Evolutionary conservation across 225 moss, liverwort and hornwort genomes (phyloP).

Genomic region (Sphagnum contortum): DNA sequence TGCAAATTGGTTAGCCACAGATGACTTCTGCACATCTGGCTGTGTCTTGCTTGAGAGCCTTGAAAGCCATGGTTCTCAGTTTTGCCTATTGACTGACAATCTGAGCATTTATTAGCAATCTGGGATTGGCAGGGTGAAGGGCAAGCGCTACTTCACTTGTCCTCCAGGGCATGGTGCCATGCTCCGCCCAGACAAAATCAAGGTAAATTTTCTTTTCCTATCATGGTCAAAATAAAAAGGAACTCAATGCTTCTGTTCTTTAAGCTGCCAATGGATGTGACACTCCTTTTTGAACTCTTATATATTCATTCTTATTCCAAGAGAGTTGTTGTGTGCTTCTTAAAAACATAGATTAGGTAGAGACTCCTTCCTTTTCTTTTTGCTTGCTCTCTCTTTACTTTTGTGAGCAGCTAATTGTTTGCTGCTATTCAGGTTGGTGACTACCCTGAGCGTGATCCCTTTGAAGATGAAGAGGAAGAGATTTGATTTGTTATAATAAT

Average conservation of each 20-base stretch:
- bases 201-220: constrained; percentile 28
- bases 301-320: not conserved
- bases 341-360: too few relatives aligned
- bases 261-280: not conserved
- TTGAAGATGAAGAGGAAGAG: constrained; percentile 66
- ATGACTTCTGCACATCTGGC: too few relatives aligned
- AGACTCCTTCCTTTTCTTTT: not conserved
- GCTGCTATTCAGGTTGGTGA: constrained; percentile 64
- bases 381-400: not conserved
- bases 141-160: constrained; percentile 79
- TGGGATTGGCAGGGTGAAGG: constrained; percentile 54
- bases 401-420: not conserved
- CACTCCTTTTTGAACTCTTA: not conserved
- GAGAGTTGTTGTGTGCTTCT: not conserved
- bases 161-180: constrained; percentile 70
- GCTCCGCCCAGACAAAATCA: constrained; percentile 76
- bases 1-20: too few relatives aligned
- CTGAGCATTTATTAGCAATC: too few relatives aligned
- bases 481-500: constrained; percentile 10
- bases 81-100: too few relatives aligned
- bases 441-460: constrained; percentile 83
- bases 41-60: too few relatives aligned
- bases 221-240: not conserved
- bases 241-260: not conserved
- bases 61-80: too few relatives aligned